phyloP scores from a whole-genome alignment of 768 basidiomycete species.

The Amanita polypyramis region DNA sequence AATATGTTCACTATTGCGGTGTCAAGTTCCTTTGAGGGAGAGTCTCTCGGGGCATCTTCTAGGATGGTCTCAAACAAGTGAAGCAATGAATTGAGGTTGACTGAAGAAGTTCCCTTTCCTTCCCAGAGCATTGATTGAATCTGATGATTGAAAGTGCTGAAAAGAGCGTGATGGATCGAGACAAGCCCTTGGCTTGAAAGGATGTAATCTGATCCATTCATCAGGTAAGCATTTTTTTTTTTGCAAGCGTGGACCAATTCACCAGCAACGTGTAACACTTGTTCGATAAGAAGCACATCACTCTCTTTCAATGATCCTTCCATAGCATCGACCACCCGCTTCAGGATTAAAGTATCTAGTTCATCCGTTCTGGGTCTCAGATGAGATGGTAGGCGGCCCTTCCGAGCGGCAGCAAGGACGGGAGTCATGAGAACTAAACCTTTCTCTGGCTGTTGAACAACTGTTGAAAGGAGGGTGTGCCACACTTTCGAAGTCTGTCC shows the following conservation, averaged over 20 bases:
- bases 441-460: conserved; percentile 24
- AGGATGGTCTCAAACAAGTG: conserved; percentile 23
- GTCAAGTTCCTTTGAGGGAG: conserved; percentile 11
- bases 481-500: conserved; percentile 26
- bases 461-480: conserved; percentile 33
- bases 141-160: conserved; percentile 24
- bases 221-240: not conserved
- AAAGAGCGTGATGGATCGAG: conserved; percentile 21
- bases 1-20: conserved; percentile 34
- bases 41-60: conserved; percentile 11
- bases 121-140: conserved; percentile 24
- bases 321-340: conserved; percentile 28
- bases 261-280: conserved; percentile 34
- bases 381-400: conserved; percentile 29
- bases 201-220: conserved; percentile 20
- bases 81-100: conserved; percentile 19
- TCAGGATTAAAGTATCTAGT: conserved; percentile 33
- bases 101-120: conserved; percentile 10
- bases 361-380: conserved; percentile 32
- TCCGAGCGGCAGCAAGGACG: conserved; percentile 31
- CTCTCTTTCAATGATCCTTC: conserved; percentile 15
- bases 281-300: conserved; percentile 23
- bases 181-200: conserved; percentile 23
- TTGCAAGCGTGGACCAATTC: conserved; percentile 3
- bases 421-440: conserved; percentile 20